phyloP scores from a whole-genome alignment of 805 yeast species.

The Wickerhamiella allomyrinae region DNA sequence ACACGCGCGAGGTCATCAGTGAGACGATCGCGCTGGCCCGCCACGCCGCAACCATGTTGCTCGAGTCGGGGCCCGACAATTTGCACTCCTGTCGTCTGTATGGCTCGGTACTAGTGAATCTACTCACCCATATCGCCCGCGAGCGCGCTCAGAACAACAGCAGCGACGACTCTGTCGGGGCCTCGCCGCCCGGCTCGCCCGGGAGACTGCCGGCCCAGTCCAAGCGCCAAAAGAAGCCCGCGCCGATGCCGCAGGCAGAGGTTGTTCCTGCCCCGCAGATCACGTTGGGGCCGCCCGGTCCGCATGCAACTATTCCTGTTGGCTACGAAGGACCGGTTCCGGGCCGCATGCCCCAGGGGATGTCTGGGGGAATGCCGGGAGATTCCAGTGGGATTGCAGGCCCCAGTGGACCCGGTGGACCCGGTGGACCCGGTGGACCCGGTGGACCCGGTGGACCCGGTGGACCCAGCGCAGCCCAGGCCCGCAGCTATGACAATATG shows the following conservation, averaged over 20 bases:
- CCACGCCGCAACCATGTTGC: neutral
- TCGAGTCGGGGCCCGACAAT: slow-evolving; percentile 3
- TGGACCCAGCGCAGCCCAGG: neutral
- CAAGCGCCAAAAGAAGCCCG: neutral
- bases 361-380: too few species aligned
- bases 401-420: too few species aligned
- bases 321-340: neutral
- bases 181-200: neutral
- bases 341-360: too few species aligned
- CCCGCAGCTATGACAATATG: neutral
- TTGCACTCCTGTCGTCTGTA: slow-evolving; percentile 3
- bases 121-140: slow-evolving; percentile 28
- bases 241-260: neutral
- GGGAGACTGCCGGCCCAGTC: neutral
- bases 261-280: neutral
- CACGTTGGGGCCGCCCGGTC: neutral
- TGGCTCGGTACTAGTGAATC: slow-evolving; percentile 38
- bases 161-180: neutral
- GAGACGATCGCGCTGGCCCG: neutral
- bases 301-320: neutral
- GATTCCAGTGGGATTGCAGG: too few species aligned
- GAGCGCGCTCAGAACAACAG: neutral
- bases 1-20: slow-evolving; percentile 1
- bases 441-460: too few species aligned
- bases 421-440: too few species aligned